These are phyloP conservation scores for Aureobasidium sp. DNA, from an alignment of 2,329 filamentous ascomycete genomes.

Conservation along the genomic window DNA sequence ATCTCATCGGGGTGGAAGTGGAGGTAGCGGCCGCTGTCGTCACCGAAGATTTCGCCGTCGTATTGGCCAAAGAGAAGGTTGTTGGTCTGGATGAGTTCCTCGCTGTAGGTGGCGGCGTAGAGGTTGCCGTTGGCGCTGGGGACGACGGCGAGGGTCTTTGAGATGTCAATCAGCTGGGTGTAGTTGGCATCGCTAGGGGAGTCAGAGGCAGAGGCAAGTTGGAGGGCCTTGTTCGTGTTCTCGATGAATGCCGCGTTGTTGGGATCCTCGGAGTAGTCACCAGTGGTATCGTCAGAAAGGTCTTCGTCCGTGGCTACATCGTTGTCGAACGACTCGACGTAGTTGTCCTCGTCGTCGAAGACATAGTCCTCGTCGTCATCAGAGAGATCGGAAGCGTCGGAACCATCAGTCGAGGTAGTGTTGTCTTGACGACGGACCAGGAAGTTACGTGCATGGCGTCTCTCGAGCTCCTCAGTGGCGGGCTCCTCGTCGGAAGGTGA, in stretches of 20 bases:
- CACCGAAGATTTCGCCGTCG: neutral
- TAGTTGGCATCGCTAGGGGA: neutral
- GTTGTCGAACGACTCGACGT: neutral
- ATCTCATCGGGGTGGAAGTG: conserved; percentile 6
- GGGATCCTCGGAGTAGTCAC: neutral
- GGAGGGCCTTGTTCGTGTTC: neutral
- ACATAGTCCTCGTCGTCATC: neutral
- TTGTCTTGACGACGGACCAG: neutral
- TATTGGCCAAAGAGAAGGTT: neutral
- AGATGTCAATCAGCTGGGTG: neutral
- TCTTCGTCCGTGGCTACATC: neutral
- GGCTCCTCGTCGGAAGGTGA: no score
- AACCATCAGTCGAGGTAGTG: neutral
- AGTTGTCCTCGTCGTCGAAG: neutral
- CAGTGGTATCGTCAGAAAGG: neutral
- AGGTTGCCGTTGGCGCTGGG: conserved; percentile 1
- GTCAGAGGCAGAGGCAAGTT: neutral
- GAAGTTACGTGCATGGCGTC: neutral
- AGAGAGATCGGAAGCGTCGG: neutral
- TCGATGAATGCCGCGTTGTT: neutral
- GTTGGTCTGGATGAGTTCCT: neutral
- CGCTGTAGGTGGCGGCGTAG: neutral
- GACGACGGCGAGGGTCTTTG: neutral
- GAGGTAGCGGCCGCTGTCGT: neutral
- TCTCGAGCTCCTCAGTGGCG: neutral